Conservation (phyloP, 1,284 basidiomycete species). For the Ustilago sp. region DNA sequence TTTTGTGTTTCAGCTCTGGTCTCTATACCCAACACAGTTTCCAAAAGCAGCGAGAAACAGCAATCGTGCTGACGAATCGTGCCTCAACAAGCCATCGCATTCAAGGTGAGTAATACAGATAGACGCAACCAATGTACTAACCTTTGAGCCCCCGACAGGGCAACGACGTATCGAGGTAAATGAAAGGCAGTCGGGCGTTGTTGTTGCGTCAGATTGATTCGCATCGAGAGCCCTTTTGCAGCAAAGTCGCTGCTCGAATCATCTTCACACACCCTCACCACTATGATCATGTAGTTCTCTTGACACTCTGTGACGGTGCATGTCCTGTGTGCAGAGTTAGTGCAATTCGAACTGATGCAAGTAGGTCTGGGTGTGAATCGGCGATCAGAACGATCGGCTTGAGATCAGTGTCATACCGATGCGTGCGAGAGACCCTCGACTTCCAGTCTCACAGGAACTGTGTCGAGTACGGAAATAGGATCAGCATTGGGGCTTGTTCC, state of each 20-base stretch:
- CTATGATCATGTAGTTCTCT: neutral
- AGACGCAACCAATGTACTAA: neutral
- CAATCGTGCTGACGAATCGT: neutral
- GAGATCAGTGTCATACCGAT: neutral
- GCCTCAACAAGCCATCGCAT: neutral
- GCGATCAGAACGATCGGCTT: neutral
- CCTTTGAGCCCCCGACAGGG: neutral
- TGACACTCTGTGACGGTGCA: neutral
- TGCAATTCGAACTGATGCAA: conserved; percentile 1
- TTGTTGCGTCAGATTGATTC: neutral
- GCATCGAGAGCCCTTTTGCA: neutral
- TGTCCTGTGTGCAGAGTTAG: neutral
- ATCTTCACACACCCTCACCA: neutral
- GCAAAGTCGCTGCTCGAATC: neutral
- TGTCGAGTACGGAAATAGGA: neutral
- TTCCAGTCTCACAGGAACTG: neutral
- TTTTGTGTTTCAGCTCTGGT: neutral
- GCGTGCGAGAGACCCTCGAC: neutral
- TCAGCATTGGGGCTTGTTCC: neutral
- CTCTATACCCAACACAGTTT: neutral
- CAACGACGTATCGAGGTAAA: neutral
- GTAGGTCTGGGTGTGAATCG: neutral
- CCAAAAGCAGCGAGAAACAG: neutral
- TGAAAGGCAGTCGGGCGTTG: neutral
- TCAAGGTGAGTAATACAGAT: neutral